phyloP scores from a whole-genome alignment of 345 rosid species.

The Lepidium didymum region DNA sequence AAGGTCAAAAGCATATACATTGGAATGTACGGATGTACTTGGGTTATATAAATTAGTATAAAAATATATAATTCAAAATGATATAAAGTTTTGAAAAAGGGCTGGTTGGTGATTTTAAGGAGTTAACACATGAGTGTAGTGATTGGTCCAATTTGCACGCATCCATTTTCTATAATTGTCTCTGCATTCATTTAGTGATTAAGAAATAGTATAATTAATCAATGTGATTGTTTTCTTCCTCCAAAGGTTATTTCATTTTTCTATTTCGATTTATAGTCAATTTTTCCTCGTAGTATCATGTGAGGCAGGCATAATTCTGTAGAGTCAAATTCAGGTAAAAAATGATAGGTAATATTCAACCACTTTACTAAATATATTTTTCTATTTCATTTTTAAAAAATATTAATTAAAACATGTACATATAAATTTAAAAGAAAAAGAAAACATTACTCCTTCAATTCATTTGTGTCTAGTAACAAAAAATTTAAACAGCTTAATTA shows the following conservation, averaged over 20 bases:
- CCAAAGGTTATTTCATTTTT: too few relatives aligned
- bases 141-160: slow-evolving; percentile 9
- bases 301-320: too few relatives aligned
- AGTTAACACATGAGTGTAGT: neutral
- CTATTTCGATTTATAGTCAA: too few relatives aligned
- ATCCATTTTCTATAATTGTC: neutral
- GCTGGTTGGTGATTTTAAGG: neutral
- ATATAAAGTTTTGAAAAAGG: neutral
- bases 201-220: too few relatives aligned
- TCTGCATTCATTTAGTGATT: too few relatives aligned
- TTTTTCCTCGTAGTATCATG: too few relatives aligned
- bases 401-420: neutral
- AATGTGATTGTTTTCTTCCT: too few relatives aligned
- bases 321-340: too few relatives aligned
- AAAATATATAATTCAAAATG: neutral
- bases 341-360: too few relatives aligned
- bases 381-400: too few relatives aligned
- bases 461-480: neutral
- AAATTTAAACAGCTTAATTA: neutral
- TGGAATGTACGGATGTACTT: slow-evolving; percentile 26
- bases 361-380: too few relatives aligned
- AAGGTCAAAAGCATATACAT: neutral
- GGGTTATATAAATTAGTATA: neutral
- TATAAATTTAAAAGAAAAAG: neutral
- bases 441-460: neutral